Base-by-base conservation (phyloP, 345 rosid genomes). In the Ailanthus altissimus region DNA sequence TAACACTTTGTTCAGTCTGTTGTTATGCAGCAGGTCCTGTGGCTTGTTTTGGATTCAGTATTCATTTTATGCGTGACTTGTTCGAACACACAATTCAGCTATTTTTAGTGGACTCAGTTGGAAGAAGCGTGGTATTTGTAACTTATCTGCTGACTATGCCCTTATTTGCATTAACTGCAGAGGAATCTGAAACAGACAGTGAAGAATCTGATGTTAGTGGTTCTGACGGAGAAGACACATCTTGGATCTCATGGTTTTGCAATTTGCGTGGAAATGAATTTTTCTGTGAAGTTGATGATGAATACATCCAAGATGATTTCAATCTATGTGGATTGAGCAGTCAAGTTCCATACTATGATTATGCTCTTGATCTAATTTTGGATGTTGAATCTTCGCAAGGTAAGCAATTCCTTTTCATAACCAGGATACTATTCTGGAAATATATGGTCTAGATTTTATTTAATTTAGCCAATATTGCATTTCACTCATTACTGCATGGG, bases 221-320 rank as follows among this genome's bases (percentile, higher is more conserved):
- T 62, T 93, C 98, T 12, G 97, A 93, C 47, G 99, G 92, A 63
- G 99, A 89, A 66, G 96, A 92, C 67, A 93, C 99, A 4, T 92
- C 98, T 12, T 95, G 99, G 99, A 93, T 95, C 83, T 91, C 99
- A 6, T 95, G 99, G 99, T 95, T 95, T 79, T 93, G 99, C 88
- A 95, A 90, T 79, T 89, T 95, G 86, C 79, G 97, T 51, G 98
- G 99, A 73, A 95, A 95, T 78, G 99, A 95, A 77, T 93, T 95
- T 76, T 95, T 92, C 81, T 95, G 97, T 82, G 99, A 95, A 85
- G 94, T 95, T 70, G 99, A 95, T 88, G 99, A 95, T 50, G 97
- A 95, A 28, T 95, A 93, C 81, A 91, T 95, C 66, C 98, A 93
- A 70, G 99, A 95, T 83, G 99, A 95, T 80, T 95, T 95, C 59